A percentile compares a stretch with the other conserved stretches of the same genome.
These are phyloP conservation scores for Penicillium steckii DNA, from an alignment of 495 filamentous ascomycete species.

Conservation along the genomic window DNA sequence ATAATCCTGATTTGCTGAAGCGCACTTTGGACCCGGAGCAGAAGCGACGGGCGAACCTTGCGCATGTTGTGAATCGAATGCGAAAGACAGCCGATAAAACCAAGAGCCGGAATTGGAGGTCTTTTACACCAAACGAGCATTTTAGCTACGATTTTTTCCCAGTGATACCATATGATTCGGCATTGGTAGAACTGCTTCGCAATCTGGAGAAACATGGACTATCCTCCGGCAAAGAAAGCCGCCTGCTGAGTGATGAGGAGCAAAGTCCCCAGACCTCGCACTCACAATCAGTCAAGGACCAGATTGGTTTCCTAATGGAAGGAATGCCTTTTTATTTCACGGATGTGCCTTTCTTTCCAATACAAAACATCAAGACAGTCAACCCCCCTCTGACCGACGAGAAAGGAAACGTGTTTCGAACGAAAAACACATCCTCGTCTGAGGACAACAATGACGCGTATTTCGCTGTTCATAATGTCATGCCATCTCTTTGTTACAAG, in stretches of 20 bases:
- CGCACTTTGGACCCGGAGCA: constrained; percentile 19
- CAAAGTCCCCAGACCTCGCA: neutral
- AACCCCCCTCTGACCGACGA: neutral
- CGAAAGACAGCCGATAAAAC: neutral
- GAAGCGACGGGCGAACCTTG: constrained; percentile 11
- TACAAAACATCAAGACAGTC: neutral
- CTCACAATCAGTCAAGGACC: neutral
- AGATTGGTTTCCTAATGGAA: neutral
- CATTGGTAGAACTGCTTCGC: constrained; percentile 8
- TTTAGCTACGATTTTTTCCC: constrained; percentile 10
- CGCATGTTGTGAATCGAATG: constrained; percentile 15
- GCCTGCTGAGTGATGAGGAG: neutral
- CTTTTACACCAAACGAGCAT: neutral
- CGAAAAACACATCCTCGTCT: neutral
- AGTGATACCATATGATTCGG: constrained; percentile 15
- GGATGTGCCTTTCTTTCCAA: neutral
- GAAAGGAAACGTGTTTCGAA: neutral
- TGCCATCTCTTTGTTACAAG: neutral
- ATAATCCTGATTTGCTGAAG: constrained; percentile 25
- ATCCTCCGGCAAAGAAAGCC: neutral
- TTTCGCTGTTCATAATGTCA: constrained; percentile 7
- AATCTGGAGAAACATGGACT: constrained; percentile 9
- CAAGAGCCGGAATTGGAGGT: neutral
- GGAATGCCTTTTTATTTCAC: neutral
- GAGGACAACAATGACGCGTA: neutral